Evolutionary conservation across 1,284 basidiomycete genomes (phyloP).

Genomic region (Afroboletus lepidellus): DNA sequence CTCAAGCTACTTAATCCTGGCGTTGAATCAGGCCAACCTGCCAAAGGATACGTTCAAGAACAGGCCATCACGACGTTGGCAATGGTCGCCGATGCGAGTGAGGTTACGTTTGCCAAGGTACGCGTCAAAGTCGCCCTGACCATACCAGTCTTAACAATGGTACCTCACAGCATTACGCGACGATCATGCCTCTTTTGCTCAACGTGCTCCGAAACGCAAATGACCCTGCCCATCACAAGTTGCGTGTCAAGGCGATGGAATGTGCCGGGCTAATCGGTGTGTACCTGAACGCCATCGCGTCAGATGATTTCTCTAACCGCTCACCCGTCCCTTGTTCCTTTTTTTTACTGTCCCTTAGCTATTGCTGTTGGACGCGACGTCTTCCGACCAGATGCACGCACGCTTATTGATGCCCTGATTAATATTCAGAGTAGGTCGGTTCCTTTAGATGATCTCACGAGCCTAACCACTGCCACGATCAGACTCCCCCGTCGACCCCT

Average conservation of each 20-base stretch:
- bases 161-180: constrained; percentile 58
- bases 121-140: background rate
- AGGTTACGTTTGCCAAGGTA: constrained; percentile 68
- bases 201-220: constrained; percentile 72
- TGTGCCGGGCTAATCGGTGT: constrained; percentile 79
- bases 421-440: constrained; percentile 67
- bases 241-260: constrained; percentile 82
- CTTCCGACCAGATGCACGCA: constrained; percentile 73
- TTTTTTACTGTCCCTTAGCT: too few species aligned
- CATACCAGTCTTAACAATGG: background rate
- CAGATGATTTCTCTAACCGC: background rate
- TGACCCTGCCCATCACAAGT: constrained; percentile 59
- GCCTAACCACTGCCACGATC: background rate
- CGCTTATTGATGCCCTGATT: constrained; percentile 70
- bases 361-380: constrained; percentile 78
- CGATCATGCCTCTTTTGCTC: constrained; percentile 75
- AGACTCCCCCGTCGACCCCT: constrained; percentile 65
- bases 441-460: background rate
- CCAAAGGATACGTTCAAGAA: constrained; percentile 72
- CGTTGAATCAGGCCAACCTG: constrained; percentile 35
- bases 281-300: constrained; percentile 11
- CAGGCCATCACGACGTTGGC: constrained; percentile 81
- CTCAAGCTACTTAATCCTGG: constrained; percentile 60
- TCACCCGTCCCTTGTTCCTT: background rate
- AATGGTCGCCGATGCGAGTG: constrained; percentile 82